Evolutionary conservation across 2,329 filamentous ascomycete genomes (phyloP).

Genomic region (Emydomyces testavorans): DNA sequence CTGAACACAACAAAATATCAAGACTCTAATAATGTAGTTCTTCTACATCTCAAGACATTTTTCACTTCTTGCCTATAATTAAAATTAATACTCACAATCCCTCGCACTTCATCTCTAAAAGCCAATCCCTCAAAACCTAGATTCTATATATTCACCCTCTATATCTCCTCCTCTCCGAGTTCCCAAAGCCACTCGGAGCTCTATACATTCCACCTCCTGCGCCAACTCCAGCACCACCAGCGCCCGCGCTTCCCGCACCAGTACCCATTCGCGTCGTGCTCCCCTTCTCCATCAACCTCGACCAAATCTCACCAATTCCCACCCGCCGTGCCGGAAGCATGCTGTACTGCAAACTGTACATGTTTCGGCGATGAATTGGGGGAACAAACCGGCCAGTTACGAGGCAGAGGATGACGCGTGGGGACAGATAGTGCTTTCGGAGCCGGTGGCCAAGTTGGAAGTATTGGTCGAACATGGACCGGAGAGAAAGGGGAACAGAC

Average conservation of each 20-base stretch:
- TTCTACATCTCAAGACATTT: no score
- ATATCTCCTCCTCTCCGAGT: slow-evolving; percentile 6
- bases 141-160: neutral
- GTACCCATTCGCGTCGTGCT: slow-evolving; percentile 19
- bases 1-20: no score
- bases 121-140: no score
- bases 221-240: slow-evolving; percentile 21
- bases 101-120: no score
- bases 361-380: slow-evolving; percentile 82
- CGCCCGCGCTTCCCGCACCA: slow-evolving; percentile 21
- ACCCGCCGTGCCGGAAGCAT: slow-evolving; percentile 81
- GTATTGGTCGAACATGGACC: slow-evolving; percentile 95
- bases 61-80: no score
- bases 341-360: slow-evolving; percentile 95
- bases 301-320: slow-evolving; percentile 78
- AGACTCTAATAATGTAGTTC: no score
- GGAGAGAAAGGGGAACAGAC: slow-evolving; percentile 79
- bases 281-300: slow-evolving; percentile 47
- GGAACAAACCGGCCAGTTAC: slow-evolving; percentile 86
- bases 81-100: no score
- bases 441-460: slow-evolving; percentile 88
- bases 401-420: slow-evolving; percentile 75
- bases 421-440: slow-evolving; percentile 87
- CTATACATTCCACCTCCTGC: slow-evolving; percentile 23
- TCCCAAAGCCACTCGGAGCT: slow-evolving; percentile 18